Percentiles rank a stretch among this genome's conserved stretches.
Conservation (phyloP, 352 stramenopile genomes). For the Globisporangium splendens region DNA sequence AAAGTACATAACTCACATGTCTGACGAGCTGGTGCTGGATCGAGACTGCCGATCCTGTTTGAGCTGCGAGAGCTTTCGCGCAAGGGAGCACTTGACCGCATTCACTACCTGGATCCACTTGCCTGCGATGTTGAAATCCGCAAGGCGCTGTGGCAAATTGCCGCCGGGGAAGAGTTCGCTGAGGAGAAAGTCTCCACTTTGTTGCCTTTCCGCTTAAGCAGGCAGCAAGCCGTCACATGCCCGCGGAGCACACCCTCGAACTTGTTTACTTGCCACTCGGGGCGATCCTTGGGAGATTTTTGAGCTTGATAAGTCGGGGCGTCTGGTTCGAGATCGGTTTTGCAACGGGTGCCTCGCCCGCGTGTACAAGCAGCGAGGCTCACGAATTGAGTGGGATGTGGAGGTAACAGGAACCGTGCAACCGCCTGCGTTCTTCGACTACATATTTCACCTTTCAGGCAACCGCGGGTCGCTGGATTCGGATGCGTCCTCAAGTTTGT, state of each 20-base stretch:
- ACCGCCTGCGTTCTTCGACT: constrained; percentile 16
- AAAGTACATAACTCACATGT: constrained; percentile 9
- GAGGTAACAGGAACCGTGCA: not conserved
- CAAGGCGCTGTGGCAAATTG: constrained; percentile 24
- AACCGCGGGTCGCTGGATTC: too few relatives aligned
- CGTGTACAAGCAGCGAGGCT: constrained; percentile 9
- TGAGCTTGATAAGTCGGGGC: constrained; percentile 33
- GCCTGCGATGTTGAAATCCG: constrained; percentile 29
- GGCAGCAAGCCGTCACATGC: constrained; percentile 26
- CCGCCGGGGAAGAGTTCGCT: constrained; percentile 24
- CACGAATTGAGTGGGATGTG: constrained; percentile 1
- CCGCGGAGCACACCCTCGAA: constrained; percentile 24
- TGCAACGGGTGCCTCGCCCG: constrained; percentile 35
- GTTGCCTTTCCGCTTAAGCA: constrained; percentile 12
- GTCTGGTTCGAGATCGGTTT: constrained; percentile 36
- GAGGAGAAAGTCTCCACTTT: constrained; percentile 31
- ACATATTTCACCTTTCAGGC: constrained; percentile 1
- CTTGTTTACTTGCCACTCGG: constrained; percentile 21
- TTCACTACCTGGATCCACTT: constrained; percentile 27
- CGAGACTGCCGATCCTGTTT: too few relatives aligned
- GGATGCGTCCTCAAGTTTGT: too few relatives aligned
- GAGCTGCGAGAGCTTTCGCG: not conserved
- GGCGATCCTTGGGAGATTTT: constrained; percentile 37
- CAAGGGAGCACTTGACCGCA: constrained; percentile 8
- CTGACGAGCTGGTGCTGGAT: too few relatives aligned